These are phyloP conservation scores for Quercus ilex DNA, from an alignment of 306 rosid species.

Conservation along the genomic window DNA sequence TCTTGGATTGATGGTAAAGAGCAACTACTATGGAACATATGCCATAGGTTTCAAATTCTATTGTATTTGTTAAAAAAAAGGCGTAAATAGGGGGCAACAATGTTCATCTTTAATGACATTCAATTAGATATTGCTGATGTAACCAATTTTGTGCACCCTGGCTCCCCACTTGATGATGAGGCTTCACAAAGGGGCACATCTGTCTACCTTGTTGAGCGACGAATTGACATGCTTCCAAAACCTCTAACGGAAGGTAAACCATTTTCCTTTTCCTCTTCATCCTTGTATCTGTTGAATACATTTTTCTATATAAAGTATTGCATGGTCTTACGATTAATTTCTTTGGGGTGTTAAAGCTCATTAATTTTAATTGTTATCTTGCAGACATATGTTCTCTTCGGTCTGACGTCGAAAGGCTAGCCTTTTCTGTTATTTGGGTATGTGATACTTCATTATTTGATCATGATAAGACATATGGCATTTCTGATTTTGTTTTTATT, in stretches of 20 bases:
- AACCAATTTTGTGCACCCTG: slow-evolving; percentile 87
- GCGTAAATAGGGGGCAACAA: neutral
- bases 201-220: slow-evolving; percentile 90
- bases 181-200: slow-evolving; percentile 98
- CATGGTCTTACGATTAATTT: neutral
- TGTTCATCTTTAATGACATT: slow-evolving; percentile 47
- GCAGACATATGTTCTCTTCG: slow-evolving; percentile 97
- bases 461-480: neutral
- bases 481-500: slow-evolving; percentile 12
- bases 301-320: neutral
- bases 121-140: slow-evolving; percentile 94
- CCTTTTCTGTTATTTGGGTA: slow-evolving; percentile 98
- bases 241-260: slow-evolving; percentile 88
- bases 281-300: neutral
- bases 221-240: slow-evolving; percentile 99
- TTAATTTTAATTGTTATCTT: slow-evolving; percentile 12
- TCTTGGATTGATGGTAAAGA: too few relatives aligned
- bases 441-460: slow-evolving; percentile 10
- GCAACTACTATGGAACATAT: too few relatives aligned
- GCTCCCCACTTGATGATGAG: slow-evolving; percentile 86
- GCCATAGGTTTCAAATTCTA: too few relatives aligned
- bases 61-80: too few relatives aligned
- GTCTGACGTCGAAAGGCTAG: slow-evolving; percentile 97
- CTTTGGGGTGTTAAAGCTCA: slow-evolving; percentile 8
- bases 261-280: slow-evolving; percentile 9